These are phyloP conservation scores for Casuarina glauca DNA, from an alignment of 306 rosid genomes.

Conservation along the genomic window DNA sequence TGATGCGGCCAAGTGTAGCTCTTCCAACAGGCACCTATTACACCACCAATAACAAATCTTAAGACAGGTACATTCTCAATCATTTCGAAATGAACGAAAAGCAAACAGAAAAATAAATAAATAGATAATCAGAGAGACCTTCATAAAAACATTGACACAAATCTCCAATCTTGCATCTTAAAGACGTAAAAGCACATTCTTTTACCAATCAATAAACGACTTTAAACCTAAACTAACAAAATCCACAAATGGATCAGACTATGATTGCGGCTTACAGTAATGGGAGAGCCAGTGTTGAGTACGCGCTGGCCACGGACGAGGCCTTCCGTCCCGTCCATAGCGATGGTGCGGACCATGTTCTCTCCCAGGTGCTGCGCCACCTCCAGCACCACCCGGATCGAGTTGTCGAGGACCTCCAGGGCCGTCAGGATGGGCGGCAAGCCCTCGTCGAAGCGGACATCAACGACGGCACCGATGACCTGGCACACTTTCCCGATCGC, in stretches of 20 bases:
- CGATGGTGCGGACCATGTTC: constrained; percentile 79
- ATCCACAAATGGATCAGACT: background rate
- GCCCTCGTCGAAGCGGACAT: constrained; percentile 84
- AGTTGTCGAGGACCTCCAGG: constrained; percentile 73
- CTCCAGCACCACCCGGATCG: constrained; percentile 77
- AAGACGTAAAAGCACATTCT: background rate
- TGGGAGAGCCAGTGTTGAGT: constrained; percentile 95
- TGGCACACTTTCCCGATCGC: constrained; percentile 92
- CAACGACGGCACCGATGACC: constrained; percentile 96
- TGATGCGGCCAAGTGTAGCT: constrained; percentile 95
- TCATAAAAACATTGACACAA: background rate
- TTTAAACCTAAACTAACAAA: background rate
- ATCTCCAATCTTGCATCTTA: background rate
- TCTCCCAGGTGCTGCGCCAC: constrained; percentile 98
- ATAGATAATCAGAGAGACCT: background rate
- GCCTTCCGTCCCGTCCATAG: constrained; percentile 98
- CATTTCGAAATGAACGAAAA: background rate
- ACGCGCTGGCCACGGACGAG: constrained; percentile 84
- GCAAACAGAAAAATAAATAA: background rate
- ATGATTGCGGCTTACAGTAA: constrained; percentile 31
- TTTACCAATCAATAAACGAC: background rate
- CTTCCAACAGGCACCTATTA: constrained; percentile 93
- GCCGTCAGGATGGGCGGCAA: constrained; percentile 91
- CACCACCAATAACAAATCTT: background rate
- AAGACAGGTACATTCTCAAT: background rate